Conservation (phyloP, 2,329 filamentous ascomycete genomes). For the Ascosphaera aggregata region DNA sequence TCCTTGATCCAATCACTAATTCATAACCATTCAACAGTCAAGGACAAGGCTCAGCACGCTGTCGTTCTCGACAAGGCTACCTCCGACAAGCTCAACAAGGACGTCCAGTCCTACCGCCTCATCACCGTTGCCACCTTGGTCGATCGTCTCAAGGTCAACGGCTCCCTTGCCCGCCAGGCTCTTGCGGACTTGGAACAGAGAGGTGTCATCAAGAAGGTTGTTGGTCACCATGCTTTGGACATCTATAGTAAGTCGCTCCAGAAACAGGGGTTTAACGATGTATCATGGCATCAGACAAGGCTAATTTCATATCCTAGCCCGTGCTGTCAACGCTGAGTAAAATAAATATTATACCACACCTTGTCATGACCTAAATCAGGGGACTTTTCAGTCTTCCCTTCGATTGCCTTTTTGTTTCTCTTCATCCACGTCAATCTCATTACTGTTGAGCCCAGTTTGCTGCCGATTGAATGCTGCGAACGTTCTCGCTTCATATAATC, state of each 20-base stretch:
- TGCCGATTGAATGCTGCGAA: too few species aligned
- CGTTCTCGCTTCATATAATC: too few species aligned
- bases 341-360: slow-evolving; percentile 8
- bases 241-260: slow-evolving; percentile 64
- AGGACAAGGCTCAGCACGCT: slow-evolving; percentile 99
- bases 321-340: slow-evolving; percentile 23
- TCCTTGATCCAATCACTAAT: too few species aligned
- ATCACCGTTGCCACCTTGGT: slow-evolving; percentile 97
- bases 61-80: slow-evolving; percentile 97
- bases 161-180: slow-evolving; percentile 77
- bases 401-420: slow-evolving; percentile 9
- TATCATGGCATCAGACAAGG: too few species aligned
- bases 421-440: background rate
- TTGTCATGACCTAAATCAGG: background rate
- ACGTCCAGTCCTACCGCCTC: slow-evolving; percentile 99
- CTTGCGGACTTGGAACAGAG: slow-evolving; percentile 89
- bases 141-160: slow-evolving; percentile 99
- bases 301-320: slow-evolving; percentile 11
- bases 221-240: slow-evolving; percentile 89
- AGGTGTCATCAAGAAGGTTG: slow-evolving; percentile 95
- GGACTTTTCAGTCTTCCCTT: slow-evolving; percentile 2
- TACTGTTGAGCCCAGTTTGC: too few species aligned
- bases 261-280: too few species aligned
- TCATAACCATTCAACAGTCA: slow-evolving; percentile 50
- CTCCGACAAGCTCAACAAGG: slow-evolving; percentile 97